Evolutionary conservation across 495 filamentous ascomycete genomes (phyloP).

Genomic region (Astrothelium subdiscretum): DNA sequence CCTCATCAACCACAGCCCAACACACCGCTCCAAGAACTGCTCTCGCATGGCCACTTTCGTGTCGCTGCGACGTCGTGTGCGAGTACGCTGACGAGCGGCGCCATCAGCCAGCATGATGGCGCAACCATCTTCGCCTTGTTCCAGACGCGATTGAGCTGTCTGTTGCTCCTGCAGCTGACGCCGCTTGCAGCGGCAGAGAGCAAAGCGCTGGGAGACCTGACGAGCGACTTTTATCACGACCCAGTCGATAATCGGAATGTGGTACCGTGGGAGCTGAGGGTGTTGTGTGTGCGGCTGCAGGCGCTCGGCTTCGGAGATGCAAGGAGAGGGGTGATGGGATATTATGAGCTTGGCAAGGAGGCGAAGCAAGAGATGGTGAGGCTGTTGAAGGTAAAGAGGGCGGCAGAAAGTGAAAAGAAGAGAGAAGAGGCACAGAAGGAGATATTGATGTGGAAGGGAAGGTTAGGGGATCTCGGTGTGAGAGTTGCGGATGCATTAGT

Average conservation of each 20-base stretch:
- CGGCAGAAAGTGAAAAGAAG: conserved; percentile 28
- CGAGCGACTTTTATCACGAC: conserved; percentile 51
- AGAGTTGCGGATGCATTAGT: conserved; percentile 68
- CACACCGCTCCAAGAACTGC: conserved; percentile 42
- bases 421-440: conserved; percentile 22
- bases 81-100: conserved; percentile 47
- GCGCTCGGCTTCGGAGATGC: conserved; percentile 69
- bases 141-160: conserved; percentile 71
- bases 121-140: conserved; percentile 60
- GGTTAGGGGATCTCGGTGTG: conserved; percentile 65
- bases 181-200: conserved; percentile 75
- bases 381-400: not conserved
- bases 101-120: conserved; percentile 43
- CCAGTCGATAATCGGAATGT: conserved; percentile 17
- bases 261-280: conserved; percentile 77
- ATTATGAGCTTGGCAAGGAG: conserved; percentile 79
- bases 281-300: conserved; percentile 71
- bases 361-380: conserved; percentile 43
- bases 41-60: conserved; percentile 52
- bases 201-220: conserved; percentile 71
- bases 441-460: conserved; percentile 49
- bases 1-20: conserved; percentile 33
- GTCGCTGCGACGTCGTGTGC: conserved; percentile 63
- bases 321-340: conserved; percentile 70
- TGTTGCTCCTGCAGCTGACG: conserved; percentile 58